Evolutionary conservation across 1,139 yeast genomes (phyloP).

Genomic region (Sugiyamaella japonica): DNA sequence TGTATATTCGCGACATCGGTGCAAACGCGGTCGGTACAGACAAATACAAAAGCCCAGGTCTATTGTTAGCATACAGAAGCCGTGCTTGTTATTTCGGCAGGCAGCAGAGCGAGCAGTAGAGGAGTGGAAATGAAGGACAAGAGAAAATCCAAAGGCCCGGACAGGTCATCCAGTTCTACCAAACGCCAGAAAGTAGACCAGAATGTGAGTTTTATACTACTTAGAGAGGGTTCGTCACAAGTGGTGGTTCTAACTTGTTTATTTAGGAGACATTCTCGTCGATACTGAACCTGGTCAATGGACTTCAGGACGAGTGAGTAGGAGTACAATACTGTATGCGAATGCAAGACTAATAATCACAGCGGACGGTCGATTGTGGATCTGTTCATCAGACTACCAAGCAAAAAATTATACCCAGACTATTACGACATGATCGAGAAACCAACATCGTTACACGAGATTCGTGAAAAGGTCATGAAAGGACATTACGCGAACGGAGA

Average conservation of each 20-base stretch:
- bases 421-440: constrained; percentile 62
- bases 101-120: neutral
- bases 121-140: constrained; percentile 9
- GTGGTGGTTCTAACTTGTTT: neutral
- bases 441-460: constrained; percentile 71
- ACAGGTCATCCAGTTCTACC: neutral
- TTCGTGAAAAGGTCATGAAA: constrained; percentile 56
- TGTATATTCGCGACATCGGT: neutral
- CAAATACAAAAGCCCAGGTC: neutral
- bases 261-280: constrained; percentile 2
- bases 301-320: constrained; percentile 22
- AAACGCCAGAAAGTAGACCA: constrained; percentile 12
- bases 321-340: neutral
- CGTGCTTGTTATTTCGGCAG: neutral
- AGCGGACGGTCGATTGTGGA: constrained; percentile 41
- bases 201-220: constrained; percentile 1
- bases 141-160: constrained; percentile 10
- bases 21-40: neutral
- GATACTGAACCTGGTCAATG: constrained; percentile 15
- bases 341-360: neutral
- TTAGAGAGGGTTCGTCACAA: neutral
- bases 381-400: constrained; percentile 68
- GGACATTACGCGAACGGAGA: constrained; percentile 53
- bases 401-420: constrained; percentile 74
- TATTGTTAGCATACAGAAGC: neutral